These are phyloP conservation scores for Xylaria acuta DNA, from an alignment of 495 filamentous ascomycete genomes.

Conservation along the genomic window DNA sequence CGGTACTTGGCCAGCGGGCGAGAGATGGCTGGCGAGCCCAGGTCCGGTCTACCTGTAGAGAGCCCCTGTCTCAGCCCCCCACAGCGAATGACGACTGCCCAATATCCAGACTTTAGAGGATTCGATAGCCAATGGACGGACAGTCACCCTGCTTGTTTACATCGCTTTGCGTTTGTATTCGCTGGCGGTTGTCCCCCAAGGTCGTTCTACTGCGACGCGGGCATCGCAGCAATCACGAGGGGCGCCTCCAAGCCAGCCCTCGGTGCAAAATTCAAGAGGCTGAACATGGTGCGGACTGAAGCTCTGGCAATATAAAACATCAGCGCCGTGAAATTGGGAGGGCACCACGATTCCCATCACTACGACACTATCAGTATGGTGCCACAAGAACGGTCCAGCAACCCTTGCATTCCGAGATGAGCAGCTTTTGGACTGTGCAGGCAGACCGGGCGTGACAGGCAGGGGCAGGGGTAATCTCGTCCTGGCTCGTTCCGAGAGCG, in stretches of 20 bases:
- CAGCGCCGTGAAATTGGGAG: constrained; percentile 16
- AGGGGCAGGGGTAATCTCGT: constrained; percentile 17
- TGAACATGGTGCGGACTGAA: constrained; percentile 16
- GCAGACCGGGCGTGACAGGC: constrained; percentile 6
- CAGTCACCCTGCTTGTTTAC: constrained; percentile 35
- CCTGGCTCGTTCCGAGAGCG: constrained; percentile 40
- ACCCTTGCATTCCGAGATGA: constrained; percentile 30
- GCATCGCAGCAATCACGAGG: constrained; percentile 18
- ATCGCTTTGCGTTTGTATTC: constrained; percentile 36
- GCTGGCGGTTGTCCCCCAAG: constrained; percentile 24
- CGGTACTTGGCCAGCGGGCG: constrained; percentile 32
- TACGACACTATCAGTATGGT: constrained; percentile 23
- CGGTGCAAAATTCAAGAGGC: constrained; percentile 21
- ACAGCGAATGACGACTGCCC: constrained; percentile 30
- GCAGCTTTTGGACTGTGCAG: constrained; percentile 13
- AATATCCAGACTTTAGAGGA: constrained; percentile 37
- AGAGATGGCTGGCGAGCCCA: constrained; percentile 28
- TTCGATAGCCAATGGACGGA: constrained; percentile 34
- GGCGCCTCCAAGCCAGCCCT: constrained; percentile 11
- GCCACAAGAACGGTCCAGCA: constrained; percentile 26
- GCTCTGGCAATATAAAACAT: background rate
- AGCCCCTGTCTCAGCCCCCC: constrained; percentile 19
- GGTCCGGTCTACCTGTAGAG: constrained; percentile 25
- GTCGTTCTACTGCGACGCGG: constrained; percentile 4
- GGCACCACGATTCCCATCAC: constrained; percentile 14